Evolutionary conservation across 2,329 filamentous ascomycete genomes (phyloP).

Genomic region (Endoconidiophora polonica): DNA sequence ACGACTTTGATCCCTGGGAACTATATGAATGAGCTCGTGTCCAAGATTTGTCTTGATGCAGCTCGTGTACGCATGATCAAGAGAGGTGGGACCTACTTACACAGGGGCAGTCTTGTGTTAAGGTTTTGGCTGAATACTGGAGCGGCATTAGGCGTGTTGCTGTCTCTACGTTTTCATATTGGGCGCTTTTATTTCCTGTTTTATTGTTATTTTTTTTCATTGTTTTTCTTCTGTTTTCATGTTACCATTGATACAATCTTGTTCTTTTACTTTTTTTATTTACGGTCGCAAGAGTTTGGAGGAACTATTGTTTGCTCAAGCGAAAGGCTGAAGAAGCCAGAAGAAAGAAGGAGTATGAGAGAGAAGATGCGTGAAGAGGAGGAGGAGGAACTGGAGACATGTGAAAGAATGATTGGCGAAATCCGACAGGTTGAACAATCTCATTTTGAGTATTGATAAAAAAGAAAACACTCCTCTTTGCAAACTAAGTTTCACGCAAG

Average conservation of each 20-base stretch:
- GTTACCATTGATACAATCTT: neutral
- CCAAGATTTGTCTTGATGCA: neutral
- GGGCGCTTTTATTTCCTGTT: neutral
- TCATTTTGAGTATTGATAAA: too few relatives aligned
- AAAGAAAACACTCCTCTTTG: too few relatives aligned
- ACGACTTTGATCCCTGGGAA: slow-evolving; percentile 13
- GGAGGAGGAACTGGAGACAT: too few relatives aligned
- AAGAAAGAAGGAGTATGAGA: too few relatives aligned
- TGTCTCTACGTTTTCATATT: neutral
- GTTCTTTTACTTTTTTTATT: neutral
- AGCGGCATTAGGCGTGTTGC: too few relatives aligned
- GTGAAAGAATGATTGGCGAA: too few relatives aligned
- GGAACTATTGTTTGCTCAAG: neutral
- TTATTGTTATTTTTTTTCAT: slow-evolving; percentile 1
- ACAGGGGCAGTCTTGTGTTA: too few relatives aligned
- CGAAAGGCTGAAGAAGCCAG: too few relatives aligned
- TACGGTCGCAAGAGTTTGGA: neutral
- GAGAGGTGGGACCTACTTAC: neutral
- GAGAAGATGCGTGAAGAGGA: too few relatives aligned
- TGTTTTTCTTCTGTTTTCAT: slow-evolving; percentile 1
- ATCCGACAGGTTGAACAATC: too few relatives aligned
- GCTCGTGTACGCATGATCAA: neutral
- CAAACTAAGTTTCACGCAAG: too few relatives aligned
- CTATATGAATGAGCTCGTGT: slow-evolving; percentile 16
- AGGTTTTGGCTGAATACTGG: too few relatives aligned